A percentile compares a stretch with the other conserved stretches of the same genome.
phyloP scores from a whole-genome alignment of 805 yeast species.

The Zygoascus ofunaensis region DNA sequence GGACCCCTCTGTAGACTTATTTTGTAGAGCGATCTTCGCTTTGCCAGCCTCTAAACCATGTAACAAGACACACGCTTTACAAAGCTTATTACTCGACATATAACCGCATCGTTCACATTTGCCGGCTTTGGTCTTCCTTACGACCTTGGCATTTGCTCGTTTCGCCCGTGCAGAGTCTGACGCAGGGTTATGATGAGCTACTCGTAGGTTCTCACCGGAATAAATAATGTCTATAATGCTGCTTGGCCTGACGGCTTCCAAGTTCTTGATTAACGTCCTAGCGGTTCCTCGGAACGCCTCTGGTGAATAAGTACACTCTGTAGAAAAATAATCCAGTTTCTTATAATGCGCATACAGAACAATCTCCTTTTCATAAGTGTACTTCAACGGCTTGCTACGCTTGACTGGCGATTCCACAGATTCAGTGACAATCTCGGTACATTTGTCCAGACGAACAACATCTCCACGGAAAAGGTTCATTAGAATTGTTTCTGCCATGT shows the following conservation, averaged over 20 bases:
- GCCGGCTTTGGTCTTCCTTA: slow-evolving; percentile 13
- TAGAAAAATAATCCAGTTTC: slow-evolving; percentile 87
- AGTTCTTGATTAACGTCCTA: slow-evolving; percentile 77
- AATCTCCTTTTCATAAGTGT: slow-evolving; percentile 92
- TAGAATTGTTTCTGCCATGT: slow-evolving; percentile 95
- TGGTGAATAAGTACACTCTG: slow-evolving; percentile 97
- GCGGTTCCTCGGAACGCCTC: slow-evolving; percentile 99
- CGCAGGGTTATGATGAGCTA: slow-evolving; percentile 24
- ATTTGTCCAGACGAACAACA: slow-evolving; percentile 79
- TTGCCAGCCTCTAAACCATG: slow-evolving; percentile 75
- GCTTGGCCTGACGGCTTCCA: slow-evolving; percentile 84
- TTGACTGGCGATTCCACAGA: slow-evolving; percentile 76
- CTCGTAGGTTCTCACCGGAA: slow-evolving; percentile 78
- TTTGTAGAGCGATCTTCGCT: slow-evolving; percentile 56
- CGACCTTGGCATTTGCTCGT: not conserved
- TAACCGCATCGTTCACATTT: slow-evolving; percentile 87
- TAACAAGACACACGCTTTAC: slow-evolving; percentile 86
- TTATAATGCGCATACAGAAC: slow-evolving; percentile 96
- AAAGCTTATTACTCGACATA: slow-evolving; percentile 73
- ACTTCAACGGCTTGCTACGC: slow-evolving; percentile 92
- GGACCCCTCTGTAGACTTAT: slow-evolving; percentile 28
- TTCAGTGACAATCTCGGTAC: slow-evolving; percentile 79
- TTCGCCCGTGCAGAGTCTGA: slow-evolving; percentile 10
- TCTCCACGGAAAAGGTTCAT: slow-evolving; percentile 97
- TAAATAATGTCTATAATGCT: slow-evolving; percentile 90